phyloP scores from a whole-genome alignment of 2,329 filamentous ascomycete genomes.

The Knoxdaviesia proteae region DNA sequence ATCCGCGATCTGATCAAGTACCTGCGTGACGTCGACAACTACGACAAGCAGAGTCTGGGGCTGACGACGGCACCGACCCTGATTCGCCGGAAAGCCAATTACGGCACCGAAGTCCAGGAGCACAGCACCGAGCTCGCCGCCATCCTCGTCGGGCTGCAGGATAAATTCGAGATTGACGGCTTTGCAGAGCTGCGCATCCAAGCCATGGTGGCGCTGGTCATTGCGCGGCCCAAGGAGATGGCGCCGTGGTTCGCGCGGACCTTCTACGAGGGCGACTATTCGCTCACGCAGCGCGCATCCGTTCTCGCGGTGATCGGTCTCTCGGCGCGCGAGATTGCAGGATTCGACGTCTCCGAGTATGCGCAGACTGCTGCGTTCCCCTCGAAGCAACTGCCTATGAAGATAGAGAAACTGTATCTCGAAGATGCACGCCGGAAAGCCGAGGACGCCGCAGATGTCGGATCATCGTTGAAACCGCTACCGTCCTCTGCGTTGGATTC shows the following conservation, averaged over 20 bases:
- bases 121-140: conserved; percentile 66
- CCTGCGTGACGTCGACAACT: conserved; percentile 61
- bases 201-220: conserved; percentile 60
- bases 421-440: conserved; percentile 6
- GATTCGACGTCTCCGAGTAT: conserved; percentile 40
- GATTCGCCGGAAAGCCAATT: conserved; percentile 72
- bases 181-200: conserved; percentile 62
- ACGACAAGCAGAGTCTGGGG: conserved; percentile 66
- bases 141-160: conserved; percentile 58
- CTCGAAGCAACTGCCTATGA: conserved; percentile 56
- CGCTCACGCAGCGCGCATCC: conserved; percentile 61
- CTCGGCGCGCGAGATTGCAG: conserved; percentile 65
- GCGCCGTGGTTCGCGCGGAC: conserved; percentile 66
- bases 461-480: conserved; percentile 26
- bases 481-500: conserved; percentile 41
- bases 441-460: conserved; percentile 6
- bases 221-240: conserved; percentile 57
- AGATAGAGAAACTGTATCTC: conserved; percentile 52
- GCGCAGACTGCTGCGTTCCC: conserved; percentile 41
- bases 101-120: conserved; percentile 71
- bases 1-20: conserved; percentile 66
- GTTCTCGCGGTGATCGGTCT: conserved; percentile 69
- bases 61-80: conserved; percentile 56
- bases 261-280: conserved; percentile 86
- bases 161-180: conserved; percentile 62